Base-by-base conservation (phyloP, 305 asterid species). In the Plantago lanceolata region DNA sequence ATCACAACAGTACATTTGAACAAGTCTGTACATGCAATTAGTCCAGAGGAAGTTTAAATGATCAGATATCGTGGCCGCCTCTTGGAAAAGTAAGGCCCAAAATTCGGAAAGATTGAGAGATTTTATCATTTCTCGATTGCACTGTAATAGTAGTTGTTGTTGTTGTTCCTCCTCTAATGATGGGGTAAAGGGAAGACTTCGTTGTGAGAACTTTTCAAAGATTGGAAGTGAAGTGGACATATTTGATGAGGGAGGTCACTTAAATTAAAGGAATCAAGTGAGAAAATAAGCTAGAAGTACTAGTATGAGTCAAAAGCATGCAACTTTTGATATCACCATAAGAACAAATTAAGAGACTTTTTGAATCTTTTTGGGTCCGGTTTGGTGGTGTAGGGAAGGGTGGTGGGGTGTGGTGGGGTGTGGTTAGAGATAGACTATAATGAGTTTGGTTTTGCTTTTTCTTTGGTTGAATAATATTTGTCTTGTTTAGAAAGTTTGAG, bases 231-330 rank as follows among this genome's bases (percentile, higher is more conserved):
- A 64, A 47, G 19, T 67, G 8, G 67, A 51, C 67, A 69, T 60
- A 60, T 64, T 47, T 28, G 47, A 60, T n/a, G n/a, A n/a, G n/a
- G n/a, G n/a, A 40, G 73, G 76, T 16, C 71, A 58, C 61, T 43
- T 40, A 17, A n/a, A n/a, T n/a, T n/a, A 12, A 11, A 21, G 28
- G 61, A 70, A 58, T 12, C 56, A 35, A 51, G 50, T 17, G 66
- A 28, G 44, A 65, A 65, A 11, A 69, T 19, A 24, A 24, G 2
- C 3, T 24, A 24, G 28, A 1, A 24, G 35, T 43, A 44, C 35
- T 6, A 1, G 18, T 26, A 48, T 56, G 74, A 70, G 76, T 77
- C 76, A 77, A 77, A 35, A 70, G 19, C 76, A 70, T 73, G 76
- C 69, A 64, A 51, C 47, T 68, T 49, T 73, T 76, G 71, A 59